Percentiles rank a stretch among this genome's conserved stretches.
phyloP scores from a whole-genome alignment of 2,329 filamentous ascomycete species.

The Penicillium brevicompactum region DNA sequence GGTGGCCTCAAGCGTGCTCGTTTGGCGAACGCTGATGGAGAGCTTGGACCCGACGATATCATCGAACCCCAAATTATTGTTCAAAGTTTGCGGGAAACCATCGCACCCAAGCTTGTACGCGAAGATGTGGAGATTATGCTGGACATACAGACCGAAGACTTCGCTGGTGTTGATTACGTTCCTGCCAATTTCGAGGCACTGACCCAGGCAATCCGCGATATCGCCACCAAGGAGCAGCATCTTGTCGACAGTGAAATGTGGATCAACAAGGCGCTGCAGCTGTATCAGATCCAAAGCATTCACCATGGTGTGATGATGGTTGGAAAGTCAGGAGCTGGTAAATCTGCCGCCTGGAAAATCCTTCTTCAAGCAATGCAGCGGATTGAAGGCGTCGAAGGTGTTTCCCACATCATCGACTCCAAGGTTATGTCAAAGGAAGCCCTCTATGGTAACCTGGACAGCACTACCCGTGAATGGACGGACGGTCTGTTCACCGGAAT shows the following conservation, averaged over 20 bases:
- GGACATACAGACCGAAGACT: conserved; percentile 78
- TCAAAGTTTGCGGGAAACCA: conserved; percentile 96
- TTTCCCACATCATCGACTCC: conserved; percentile 96
- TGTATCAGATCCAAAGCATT: conserved; percentile 96
- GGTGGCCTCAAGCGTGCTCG: conserved; percentile 87
- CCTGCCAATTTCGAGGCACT: conserved; percentile 82
- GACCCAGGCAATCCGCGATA: conserved; percentile 75
- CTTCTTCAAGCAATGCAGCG: conserved; percentile 87
- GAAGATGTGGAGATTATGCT: conserved; percentile 88
- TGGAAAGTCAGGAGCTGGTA: conserved; percentile 94
- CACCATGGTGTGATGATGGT: conserved; percentile 99
- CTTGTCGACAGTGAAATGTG: conserved; percentile 89
- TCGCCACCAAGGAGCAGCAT: conserved; percentile 76
- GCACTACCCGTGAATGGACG: conserved; percentile 97
- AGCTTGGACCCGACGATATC: conserved; percentile 66
- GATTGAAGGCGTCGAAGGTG: conserved; percentile 88
- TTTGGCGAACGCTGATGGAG: conserved; percentile 60
- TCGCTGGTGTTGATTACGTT: conserved; percentile 90
- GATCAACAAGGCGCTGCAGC: conserved; percentile 95
- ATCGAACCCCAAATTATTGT: conserved; percentile 98
- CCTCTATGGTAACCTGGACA: conserved; percentile 92
- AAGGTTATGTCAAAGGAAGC: conserved; percentile 99
- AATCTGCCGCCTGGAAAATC: conserved; percentile 92
- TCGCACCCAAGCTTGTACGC: conserved; percentile 94
- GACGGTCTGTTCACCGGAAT: conserved; percentile 98